Evolutionary conservation across 2,329 filamentous ascomycete species (phyloP).

Genomic region (Bisporella sp.): DNA sequence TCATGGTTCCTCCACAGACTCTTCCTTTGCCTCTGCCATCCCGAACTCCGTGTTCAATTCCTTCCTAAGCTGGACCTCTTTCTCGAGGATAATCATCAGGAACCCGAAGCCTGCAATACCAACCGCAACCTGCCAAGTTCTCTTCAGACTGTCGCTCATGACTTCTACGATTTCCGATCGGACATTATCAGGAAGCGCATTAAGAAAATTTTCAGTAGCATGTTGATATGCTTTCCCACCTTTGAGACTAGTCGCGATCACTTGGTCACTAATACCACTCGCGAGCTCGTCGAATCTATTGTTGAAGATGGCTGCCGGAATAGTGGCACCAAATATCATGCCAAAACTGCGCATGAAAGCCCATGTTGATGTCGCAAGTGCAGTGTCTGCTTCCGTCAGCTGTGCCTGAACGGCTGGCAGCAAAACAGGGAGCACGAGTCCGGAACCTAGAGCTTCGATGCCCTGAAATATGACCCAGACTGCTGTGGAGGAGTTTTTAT

Average conservation of each 20-base stretch:
- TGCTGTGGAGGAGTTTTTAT: not conserved
- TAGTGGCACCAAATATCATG: constrained; percentile 36
- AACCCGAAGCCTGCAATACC: constrained; percentile 3
- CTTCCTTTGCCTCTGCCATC: not conserved
- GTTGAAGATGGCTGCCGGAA: constrained; percentile 17
- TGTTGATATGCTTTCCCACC: constrained; percentile 3
- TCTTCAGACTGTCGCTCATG: not conserved
- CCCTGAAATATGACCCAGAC: not conserved
- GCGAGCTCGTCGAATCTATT: not conserved
- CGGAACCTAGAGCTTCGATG: not conserved
- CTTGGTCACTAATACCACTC: not conserved
- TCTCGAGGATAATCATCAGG: constrained; percentile 4
- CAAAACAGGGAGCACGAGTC: not conserved
- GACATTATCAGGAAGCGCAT: not conserved
- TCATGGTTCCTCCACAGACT: too few species aligned
- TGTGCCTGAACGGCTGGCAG: too few species aligned
- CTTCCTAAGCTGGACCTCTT: constrained; percentile 3
- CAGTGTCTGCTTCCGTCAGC: constrained; percentile 5
- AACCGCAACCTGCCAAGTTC: constrained; percentile 4
- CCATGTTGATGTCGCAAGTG: constrained; percentile 2
- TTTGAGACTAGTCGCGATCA: not conserved
- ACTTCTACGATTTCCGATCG: not conserved
- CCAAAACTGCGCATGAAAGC: constrained; percentile 40
- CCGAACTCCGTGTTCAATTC: constrained; percentile 5
- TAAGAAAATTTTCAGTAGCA: not conserved